Evolutionary conservation across 2,329 filamentous ascomycete genomes (phyloP), one percentile per base, ranked within the genome.

Genomic region (Exophiala bonariae): DNA sequence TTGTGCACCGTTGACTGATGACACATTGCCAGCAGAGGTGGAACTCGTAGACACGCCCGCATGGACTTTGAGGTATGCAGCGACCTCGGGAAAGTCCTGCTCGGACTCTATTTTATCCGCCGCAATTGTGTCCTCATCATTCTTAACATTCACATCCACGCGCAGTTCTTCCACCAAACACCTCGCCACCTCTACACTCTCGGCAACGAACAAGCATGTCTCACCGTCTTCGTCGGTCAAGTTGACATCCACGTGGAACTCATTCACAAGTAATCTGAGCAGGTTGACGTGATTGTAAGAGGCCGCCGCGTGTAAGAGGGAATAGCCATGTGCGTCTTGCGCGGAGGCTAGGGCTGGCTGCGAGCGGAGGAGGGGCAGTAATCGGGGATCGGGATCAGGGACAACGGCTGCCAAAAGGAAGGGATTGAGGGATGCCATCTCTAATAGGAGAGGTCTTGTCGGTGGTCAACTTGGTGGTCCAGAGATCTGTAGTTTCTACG

Each of bases 281-380:
- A 99, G 82, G 45, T 87, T 81, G 28, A 89, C 72, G 64, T 97
- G 91, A 64, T 86, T 87, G 77, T 97, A 99, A 58, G 91, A 96
- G 14, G 89, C 85, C 13, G 92, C 89, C 42, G 93, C 93, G 69
- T 99, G 93, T 39, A 97, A 75, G 19, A 97, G 82, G 37, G 90
- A 95, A 73, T 99, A 99, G 61, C 93, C 93, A 63, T 96, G 87
- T 50, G 86, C 83, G 68, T 99, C 93, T 71, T 95, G 89, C 42
- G 79, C 73, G 2, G 83, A 80, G 44, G 93, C 92, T 43, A 95
- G 75, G n/a, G 80, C 70, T 26, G 89, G 88, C 58, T 89, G 80
- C 52, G 83, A 74, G 54, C 81, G 80, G 42, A 99, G 83, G 58
- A 91, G 81, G 48, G 82, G 75, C 52, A 96, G 75, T 44, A 99